A percentile compares a stretch with the other conserved stretches of the same genome.
phyloP scores from a whole-genome alignment of 495 filamentous ascomycete genomes.

The Lasiosphaeris hirsuta region DNA sequence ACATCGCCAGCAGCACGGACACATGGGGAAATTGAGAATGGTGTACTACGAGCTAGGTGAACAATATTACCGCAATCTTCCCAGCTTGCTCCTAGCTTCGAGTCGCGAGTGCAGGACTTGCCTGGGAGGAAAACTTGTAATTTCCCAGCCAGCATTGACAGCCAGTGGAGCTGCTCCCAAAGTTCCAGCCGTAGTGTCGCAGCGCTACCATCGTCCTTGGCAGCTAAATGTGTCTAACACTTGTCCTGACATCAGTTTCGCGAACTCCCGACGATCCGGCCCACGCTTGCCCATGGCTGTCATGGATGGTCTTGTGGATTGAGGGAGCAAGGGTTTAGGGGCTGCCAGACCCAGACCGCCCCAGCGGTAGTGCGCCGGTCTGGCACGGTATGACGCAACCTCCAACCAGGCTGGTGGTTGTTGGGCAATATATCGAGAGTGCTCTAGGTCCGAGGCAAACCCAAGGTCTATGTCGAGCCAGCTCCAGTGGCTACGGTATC shows the following conservation, averaged over 20 bases:
- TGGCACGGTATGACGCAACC: not conserved
- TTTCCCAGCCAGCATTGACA: not conserved
- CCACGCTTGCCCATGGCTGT: not conserved
- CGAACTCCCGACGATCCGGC: not conserved
- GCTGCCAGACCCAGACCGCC: not conserved
- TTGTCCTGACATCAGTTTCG: not conserved
- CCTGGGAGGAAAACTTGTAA: too few relatives aligned
- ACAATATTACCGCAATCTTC: not conserved
- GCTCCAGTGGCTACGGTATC: not conserved
- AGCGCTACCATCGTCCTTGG: not conserved
- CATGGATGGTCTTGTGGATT: too few relatives aligned
- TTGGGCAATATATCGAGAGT: constrained; percentile 8
- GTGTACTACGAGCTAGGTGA: not conserved
- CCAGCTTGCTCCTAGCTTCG: not conserved
- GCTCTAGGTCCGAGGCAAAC: not conserved
- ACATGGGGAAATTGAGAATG: not conserved
- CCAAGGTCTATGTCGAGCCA: not conserved
- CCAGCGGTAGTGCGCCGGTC: constrained; percentile 4
- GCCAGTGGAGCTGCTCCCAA: constrained; percentile 1
- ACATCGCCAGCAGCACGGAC: not conserved
- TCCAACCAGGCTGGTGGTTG: constrained; percentile 8
- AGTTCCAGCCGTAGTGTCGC: not conserved
- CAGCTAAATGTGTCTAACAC: not conserved
- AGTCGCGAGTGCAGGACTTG: not conserved
- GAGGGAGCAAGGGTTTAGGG: not conserved